phyloP scores from a whole-genome alignment of 345 rosid genomes.

The Lagerstroemia speciosa region DNA sequence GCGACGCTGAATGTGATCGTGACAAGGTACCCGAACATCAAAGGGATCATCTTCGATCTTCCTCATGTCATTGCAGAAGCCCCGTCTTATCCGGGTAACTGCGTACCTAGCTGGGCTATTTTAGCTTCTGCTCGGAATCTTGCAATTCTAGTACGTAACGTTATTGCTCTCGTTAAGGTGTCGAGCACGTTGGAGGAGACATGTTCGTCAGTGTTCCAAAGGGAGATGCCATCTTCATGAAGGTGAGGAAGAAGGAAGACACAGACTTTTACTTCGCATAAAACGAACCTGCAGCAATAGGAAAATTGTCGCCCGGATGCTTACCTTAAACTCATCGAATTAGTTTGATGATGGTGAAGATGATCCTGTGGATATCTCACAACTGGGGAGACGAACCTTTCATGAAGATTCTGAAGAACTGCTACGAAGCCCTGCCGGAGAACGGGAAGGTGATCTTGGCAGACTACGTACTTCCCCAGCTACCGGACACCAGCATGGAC shows the following conservation, averaged over 20 bases:
- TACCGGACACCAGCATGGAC: constrained; percentile 7
- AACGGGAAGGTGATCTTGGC: constrained; percentile 13
- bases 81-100: constrained; percentile 4
- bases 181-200: constrained; percentile 14
- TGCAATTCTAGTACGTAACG: too few relatives aligned
- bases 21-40: constrained; percentile 5
- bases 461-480: constrained; percentile 8
- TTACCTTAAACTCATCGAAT: too few relatives aligned
- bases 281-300: too few relatives aligned
- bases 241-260: constrained; percentile 12
- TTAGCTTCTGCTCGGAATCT: too few relatives aligned
- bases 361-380: constrained; percentile 9
- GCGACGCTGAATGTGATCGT: background rate
- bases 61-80: constrained; percentile 6
- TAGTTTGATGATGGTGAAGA: too few relatives aligned
- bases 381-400: constrained; percentile 13
- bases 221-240: constrained; percentile 3
- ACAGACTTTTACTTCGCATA: too few relatives aligned
- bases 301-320: too few relatives aligned
- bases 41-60: constrained; percentile 1
- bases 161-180: background rate
- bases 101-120: too few relatives aligned
- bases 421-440: constrained; percentile 8
- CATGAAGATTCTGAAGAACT: constrained; percentile 12
- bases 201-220: background rate